A percentile compares a stretch with the other conserved stretches of the same genome.
Conservation (phyloP, 768 basidiomycete genomes). For the Podaxis pistillaris region DNA sequence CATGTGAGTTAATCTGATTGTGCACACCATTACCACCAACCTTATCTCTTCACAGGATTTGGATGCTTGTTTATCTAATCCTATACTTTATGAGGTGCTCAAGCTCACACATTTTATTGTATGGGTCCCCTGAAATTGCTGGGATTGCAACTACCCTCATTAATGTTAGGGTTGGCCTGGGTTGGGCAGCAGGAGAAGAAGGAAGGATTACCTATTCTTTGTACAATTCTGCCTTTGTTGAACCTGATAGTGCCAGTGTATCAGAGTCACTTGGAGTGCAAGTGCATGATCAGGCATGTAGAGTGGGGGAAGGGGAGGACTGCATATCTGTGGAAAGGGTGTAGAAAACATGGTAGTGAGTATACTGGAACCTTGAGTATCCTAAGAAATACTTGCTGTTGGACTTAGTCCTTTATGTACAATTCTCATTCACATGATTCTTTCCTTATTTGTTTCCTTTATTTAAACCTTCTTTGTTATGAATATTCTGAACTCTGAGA, state of each 20-base stretch:
- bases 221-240: neutral
- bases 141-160: neutral
- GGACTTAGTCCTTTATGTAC: too few relatives aligned
- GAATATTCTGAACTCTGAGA: too few relatives aligned
- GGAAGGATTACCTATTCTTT: neutral
- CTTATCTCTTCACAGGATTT: neutral
- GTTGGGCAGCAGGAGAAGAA: constrained; percentile 5
- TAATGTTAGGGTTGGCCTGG: neutral
- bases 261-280: too few relatives aligned
- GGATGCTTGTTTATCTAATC: neutral
- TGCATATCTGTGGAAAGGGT: too few relatives aligned
- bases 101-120: neutral
- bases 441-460: too few relatives aligned
- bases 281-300: too few relatives aligned
- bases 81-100: neutral
- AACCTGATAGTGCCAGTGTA: neutral
- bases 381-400: too few relatives aligned
- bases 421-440: too few relatives aligned
- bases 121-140: neutral
- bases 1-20: constrained; percentile 7
- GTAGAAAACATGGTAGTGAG: too few relatives aligned
- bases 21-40: neutral
- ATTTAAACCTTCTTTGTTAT: too few relatives aligned
- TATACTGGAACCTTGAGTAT: too few relatives aligned
- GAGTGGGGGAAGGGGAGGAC: too few relatives aligned